Percentiles rank a stretch among this genome's conserved stretches.
Conservation (phyloP, 345 rosid species). For the Populus deltoides region DNA sequence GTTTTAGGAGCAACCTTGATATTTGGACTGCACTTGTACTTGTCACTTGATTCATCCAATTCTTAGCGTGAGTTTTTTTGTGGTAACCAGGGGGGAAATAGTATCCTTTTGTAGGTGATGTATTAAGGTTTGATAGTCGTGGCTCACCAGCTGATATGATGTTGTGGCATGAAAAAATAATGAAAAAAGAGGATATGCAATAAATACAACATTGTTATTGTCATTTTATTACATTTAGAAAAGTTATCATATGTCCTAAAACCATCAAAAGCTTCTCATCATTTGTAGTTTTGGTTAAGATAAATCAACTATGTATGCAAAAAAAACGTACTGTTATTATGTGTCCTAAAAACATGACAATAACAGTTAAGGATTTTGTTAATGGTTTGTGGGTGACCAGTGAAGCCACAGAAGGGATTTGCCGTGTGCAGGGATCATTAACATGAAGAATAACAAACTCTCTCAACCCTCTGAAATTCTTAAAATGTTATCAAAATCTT, state of each 20-base stretch:
- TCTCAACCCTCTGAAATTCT: neutral
- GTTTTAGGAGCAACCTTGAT: neutral
- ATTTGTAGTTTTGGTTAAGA: neutral
- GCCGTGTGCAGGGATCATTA: neutral
- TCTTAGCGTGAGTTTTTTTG: neutral
- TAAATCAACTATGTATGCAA: neutral
- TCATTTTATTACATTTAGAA: too few species aligned
- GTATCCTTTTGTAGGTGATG: neutral
- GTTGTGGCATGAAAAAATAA: too few species aligned
- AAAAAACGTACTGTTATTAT: neutral
- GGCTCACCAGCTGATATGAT: neutral
- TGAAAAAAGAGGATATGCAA: too few species aligned
- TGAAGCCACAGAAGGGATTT: neutral
- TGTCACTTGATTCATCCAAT: neutral
- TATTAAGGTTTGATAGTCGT: neutral
- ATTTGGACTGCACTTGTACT: neutral
- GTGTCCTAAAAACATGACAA: neutral
- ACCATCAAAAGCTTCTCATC: too few species aligned
- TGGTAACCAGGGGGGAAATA: neutral
- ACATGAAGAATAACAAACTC: neutral
- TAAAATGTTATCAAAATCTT: neutral
- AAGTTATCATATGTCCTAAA: too few species aligned
- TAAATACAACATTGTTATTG: too few species aligned
- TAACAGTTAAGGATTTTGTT: neutral
- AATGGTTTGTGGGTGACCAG: too few species aligned